Base-by-base conservation (phyloP, 2,329 filamentous ascomycete genomes). In the Phialemoniopsis sp. region DNA sequence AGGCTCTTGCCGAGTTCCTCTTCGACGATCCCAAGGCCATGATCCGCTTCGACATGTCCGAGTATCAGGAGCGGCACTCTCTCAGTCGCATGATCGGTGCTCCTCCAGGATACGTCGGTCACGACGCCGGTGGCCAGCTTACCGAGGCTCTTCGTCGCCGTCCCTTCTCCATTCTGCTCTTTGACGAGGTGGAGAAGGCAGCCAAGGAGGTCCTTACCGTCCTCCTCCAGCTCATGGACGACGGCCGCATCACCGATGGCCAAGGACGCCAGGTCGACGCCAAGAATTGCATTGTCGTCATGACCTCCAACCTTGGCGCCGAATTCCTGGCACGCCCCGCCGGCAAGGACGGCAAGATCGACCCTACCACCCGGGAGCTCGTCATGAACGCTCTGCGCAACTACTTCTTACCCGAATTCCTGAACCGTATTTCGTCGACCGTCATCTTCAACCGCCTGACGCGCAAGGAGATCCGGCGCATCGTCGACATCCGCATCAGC, bases 41-140 rank as follows among this genome's bases (percentile, higher is more conserved):
- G 93, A 95, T 98, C 54, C 86, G 93, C 30, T 95, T 98, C 68
- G 93, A 98, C 61, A 98, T 98, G 93, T 97, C 91, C 5, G 93
- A 98, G 65, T 98, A 98, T 64, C 94, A 98, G 64, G 93, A 98
- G 66, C 85, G 91, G 5, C 93, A 98, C 62, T 86, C 91, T 1
- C 78, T 98, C 13, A 95, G 89, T 60, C 82, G 93, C 44, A 96
- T 98, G 89, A 98, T 98, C 52, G 93, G 93, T 59, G 90, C 93
- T 15, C 93, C 93, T 15, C 93, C 93, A 5, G 93, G 93, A 47
- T 98, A 98, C 51, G 90, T 98, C 43, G 93, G 93, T 13, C 91
- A 98, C 59, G 93, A 98, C 56, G 82, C 93, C 26, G 93, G 93
- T 52, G 93, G 93, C 38, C 93, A 98, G 62, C 79, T 98, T 39